Base-by-base conservation (phyloP, 257 asterid genomes). In the Nicotiana undulata region DNA sequence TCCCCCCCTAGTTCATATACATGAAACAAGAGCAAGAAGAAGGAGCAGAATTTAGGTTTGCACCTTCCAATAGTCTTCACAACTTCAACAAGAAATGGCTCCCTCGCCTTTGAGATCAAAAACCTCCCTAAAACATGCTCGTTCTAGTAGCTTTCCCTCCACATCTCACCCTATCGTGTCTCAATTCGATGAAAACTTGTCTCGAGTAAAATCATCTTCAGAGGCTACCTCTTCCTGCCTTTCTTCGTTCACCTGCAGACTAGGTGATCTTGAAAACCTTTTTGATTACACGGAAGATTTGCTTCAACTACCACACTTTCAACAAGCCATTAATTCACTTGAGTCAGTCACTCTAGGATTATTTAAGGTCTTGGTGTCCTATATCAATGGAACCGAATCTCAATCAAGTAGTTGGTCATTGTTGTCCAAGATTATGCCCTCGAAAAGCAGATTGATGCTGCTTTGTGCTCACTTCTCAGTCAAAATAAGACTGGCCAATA, bases 131-230 rank as follows among this genome's bases (percentile, higher is more conserved):
- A 85, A 80, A 15, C 88, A 87, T 75, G 82, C 85, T 80, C 90
- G 88, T 51, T 88, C 89, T 56, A 81, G 88, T 9, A 90, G 91
- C 79, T 80, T 90, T 15, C 90, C 89, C 52, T 80, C 88, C 7
- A 24, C 34, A 46, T 81, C 83, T 63, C 85, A 81, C 40, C 88
- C 89, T 11, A 46, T 74, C 58, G 20, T 84, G 70, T 85, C 85
- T 51, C 88, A 85, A 13, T 86, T 89, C 5, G 86, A 85, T 8
- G 83, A 87, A 3, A 72, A 12, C 53, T 17, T 88, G 34, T 75
- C 86, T 29, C 24, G 31, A 70, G 80, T 90, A 12, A 61, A 55
- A 65, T 70, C 65, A n/a, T 74, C 88, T 40, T 83, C 83, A 0
- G 85, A 79, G 72, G 83, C 80, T 20, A 24, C 88, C 12, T 76